Percentiles rank a stretch among this genome's conserved stretches.
These are phyloP conservation scores for Omphalea diandra DNA, from an alignment of 441 rosid genomes.

Conservation along the genomic window DNA sequence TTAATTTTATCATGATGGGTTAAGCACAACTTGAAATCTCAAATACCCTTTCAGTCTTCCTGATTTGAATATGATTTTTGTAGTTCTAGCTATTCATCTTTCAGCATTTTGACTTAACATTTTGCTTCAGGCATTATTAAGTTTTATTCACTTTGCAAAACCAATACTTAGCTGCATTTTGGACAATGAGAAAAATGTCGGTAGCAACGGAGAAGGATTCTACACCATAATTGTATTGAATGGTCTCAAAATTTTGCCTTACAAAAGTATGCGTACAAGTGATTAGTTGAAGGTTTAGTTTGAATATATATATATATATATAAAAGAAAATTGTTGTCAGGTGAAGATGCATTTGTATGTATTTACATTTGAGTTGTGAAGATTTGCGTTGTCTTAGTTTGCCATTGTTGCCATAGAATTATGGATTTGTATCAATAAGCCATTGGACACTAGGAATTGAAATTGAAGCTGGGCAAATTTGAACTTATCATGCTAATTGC, in stretches of 20 bases:
- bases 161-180: conserved; percentile 73
- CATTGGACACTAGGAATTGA: too few relatives aligned
- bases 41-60: background rate
- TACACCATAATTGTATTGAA: background rate
- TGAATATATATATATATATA: background rate
- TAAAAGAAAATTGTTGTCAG: background rate
- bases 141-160: conserved; percentile 48
- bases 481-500: too few relatives aligned
- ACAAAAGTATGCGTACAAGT: background rate
- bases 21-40: background rate
- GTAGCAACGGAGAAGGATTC: conserved; percentile 25
- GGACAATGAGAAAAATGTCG: conserved; percentile 83
- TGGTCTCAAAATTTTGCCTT: background rate
- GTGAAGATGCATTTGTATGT: background rate
- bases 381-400: background rate
- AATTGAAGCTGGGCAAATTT: too few relatives aligned
- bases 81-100: background rate
- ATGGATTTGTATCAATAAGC: background rate
- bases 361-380: background rate
- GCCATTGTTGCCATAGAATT: background rate
- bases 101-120: too few relatives aligned
- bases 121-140: background rate
- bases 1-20: background rate
- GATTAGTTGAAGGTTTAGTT: background rate
- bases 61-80: background rate